These are phyloP conservation scores for Jamesozyma lodderae DNA, from an alignment of 805 yeast species.

Conservation along the genomic window DNA sequence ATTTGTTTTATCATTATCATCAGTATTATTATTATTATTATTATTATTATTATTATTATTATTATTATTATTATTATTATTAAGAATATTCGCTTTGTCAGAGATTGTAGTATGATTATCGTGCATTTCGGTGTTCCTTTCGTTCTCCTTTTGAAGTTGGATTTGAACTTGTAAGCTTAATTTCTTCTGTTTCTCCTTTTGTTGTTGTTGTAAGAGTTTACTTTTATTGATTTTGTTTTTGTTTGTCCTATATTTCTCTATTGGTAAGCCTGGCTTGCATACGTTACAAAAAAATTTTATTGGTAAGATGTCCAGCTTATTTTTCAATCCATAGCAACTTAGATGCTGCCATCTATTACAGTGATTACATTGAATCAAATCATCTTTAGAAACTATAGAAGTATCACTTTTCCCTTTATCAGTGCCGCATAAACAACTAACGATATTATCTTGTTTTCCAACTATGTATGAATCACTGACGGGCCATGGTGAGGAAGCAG, in stretches of 20 bases:
- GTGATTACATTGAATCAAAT: constrained; percentile 86
- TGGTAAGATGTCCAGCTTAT: constrained; percentile 60
- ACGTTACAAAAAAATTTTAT: constrained; percentile 72
- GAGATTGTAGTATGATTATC: background rate
- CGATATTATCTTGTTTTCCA: constrained; percentile 71
- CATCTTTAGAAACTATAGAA: constrained; percentile 36
- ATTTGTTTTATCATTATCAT: background rate
- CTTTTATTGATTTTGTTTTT: constrained; percentile 11
- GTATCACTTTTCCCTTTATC: constrained; percentile 36
- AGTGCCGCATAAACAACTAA: constrained; percentile 80
- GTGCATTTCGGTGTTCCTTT: background rate
- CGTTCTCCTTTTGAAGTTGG: constrained; percentile 2
- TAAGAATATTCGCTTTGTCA: constrained; percentile 1
- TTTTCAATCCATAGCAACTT: constrained; percentile 67
- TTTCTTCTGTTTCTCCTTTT: constrained; percentile 2
- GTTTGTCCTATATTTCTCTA: constrained; percentile 7
- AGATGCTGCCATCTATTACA: constrained; percentile 95
- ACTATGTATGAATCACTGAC: constrained; percentile 41
- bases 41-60: constrained; percentile 3
- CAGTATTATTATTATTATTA: background rate
- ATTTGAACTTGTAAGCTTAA: constrained; percentile 1
- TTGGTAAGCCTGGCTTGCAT: constrained; percentile 47
- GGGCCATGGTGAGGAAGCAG: too few species aligned
- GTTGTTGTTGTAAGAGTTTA: constrained; percentile 5
- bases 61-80: background rate